A percentile compares a stretch with the other conserved stretches of the same genome.
Conservation (phyloP, 345 rosid genomes). For the Brassica carinata region DNA sequence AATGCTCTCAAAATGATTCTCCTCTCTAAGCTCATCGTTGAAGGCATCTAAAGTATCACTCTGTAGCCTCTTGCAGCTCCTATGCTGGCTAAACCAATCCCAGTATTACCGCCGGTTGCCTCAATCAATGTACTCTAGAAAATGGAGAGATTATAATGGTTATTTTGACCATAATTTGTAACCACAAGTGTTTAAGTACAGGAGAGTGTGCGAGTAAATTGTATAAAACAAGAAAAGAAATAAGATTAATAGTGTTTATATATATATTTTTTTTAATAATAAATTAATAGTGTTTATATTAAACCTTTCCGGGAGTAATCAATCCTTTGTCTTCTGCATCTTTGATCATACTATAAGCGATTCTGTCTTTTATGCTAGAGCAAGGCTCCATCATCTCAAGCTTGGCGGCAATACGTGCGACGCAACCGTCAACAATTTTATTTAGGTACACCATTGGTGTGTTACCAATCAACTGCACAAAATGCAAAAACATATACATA, state of each 20-base stretch:
- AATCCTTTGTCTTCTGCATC: conserved; percentile 75
- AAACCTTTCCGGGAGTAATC: conserved; percentile 66
- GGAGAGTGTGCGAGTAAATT: neutral
- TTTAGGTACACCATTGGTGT: conserved; percentile 74
- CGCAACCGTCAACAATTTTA: conserved; percentile 56
- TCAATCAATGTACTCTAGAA: conserved; percentile 54
- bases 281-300: neutral
- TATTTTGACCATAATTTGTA: neutral
- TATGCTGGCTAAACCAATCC: conserved; percentile 69
- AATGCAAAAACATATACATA: neutral
- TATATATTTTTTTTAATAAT: too few species aligned
- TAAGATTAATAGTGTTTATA: neutral
- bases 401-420: conserved; percentile 68
- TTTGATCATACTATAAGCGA: conserved; percentile 65
- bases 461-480: conserved; percentile 57
- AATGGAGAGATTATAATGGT: neutral
- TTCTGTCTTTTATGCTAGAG: conserved; percentile 63
- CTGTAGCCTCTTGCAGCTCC: conserved; percentile 74
- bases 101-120: conserved; percentile 74
- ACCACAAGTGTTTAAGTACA: neutral
- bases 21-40: conserved; percentile 61
- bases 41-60: conserved; percentile 64
- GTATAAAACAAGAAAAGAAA: neutral
- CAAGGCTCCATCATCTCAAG: conserved; percentile 63
- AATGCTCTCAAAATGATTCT: conserved; percentile 67